These are phyloP conservation scores for Arctium lappa DNA, from an alignment of 129 eudicot genomes.

Conservation along the genomic window DNA sequence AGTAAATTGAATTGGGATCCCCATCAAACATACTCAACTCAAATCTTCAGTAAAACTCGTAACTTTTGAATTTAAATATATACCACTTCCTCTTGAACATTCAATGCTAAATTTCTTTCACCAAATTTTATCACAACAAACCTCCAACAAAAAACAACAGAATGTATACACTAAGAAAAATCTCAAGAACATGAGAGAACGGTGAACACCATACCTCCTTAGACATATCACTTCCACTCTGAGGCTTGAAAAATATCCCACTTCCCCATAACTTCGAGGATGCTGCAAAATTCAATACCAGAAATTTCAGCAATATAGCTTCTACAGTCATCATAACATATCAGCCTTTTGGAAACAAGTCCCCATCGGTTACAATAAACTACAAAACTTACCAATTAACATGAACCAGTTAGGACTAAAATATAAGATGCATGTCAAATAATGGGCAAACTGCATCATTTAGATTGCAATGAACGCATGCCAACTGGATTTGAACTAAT, in stretches of 20 bases:
- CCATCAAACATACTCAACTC: background rate
- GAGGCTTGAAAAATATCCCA: slow-evolving; percentile 64
- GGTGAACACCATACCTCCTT: slow-evolving; percentile 50
- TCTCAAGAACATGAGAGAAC: slow-evolving; percentile 5
- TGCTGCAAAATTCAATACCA: slow-evolving; percentile 48
- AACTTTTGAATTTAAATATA: background rate
- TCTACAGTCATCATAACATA: background rate
- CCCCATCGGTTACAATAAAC: background rate
- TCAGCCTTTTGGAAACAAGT: slow-evolving; percentile 3
- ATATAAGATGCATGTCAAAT: background rate
- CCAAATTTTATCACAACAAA: background rate
- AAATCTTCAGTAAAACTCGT: background rate
- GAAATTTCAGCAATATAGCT: slow-evolving; percentile 1
- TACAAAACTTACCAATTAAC: background rate
- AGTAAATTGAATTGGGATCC: background rate
- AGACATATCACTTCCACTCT: slow-evolving; percentile 40
- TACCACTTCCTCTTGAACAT: background rate
- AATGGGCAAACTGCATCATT: background rate
- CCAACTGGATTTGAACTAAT: background rate
- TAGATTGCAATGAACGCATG: background rate
- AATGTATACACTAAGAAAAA: background rate
- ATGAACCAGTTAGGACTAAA: background rate
- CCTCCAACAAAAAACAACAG: background rate
- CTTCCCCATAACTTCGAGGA: slow-evolving; percentile 67
- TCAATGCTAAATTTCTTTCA: background rate